phyloP scores from a whole-genome alignment of 352 stramenopile genomes.

The Globisporangium paroecandrum region DNA sequence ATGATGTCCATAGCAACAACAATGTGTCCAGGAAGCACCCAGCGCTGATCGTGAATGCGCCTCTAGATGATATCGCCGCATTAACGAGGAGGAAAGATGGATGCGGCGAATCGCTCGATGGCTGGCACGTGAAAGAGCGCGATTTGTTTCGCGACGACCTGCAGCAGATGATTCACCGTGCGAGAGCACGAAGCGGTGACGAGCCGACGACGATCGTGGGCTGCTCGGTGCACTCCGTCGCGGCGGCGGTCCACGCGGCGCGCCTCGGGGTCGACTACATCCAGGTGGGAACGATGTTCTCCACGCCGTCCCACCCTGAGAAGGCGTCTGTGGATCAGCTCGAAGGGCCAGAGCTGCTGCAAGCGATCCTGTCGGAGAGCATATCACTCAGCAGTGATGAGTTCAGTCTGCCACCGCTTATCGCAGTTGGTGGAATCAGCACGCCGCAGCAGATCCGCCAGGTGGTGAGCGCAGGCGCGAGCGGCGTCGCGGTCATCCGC shows the following conservation, averaged over 20 bases:
- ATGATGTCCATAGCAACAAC: not conserved
- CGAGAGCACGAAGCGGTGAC: not conserved
- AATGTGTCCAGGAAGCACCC: not conserved
- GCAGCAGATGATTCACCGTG: not conserved
- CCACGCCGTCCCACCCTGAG: conserved; percentile 44
- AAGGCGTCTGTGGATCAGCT: conserved; percentile 24
- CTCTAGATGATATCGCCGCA: not conserved
- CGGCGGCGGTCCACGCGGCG: conserved; percentile 22
- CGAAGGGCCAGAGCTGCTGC: conserved; percentile 38
- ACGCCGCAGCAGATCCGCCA: conserved; percentile 20
- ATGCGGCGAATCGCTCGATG: not conserved
- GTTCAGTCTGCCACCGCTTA: conserved; percentile 16
- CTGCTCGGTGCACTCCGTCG: conserved; percentile 41
- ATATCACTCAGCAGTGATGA: not conserved
- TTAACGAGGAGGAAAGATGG: not conserved
- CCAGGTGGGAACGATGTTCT: conserved; percentile 61
- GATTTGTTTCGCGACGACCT: conserved; percentile 14
- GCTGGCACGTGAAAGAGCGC: conserved; percentile 30
- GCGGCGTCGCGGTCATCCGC: conserved; percentile 44
- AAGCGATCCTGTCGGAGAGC: conserved; percentile 15
- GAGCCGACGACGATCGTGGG: conserved; percentile 18
- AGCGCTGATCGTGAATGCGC: conserved; percentile 18
- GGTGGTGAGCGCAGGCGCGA: conserved; percentile 30
- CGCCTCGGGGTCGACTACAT: conserved; percentile 34
- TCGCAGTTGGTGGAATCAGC: conserved; percentile 46